A percentile compares a stretch with the other conserved stretches of the same genome.
phyloP scores from a whole-genome alignment of 2,329 filamentous ascomycete genomes.

The Neonectria coccinea region DNA sequence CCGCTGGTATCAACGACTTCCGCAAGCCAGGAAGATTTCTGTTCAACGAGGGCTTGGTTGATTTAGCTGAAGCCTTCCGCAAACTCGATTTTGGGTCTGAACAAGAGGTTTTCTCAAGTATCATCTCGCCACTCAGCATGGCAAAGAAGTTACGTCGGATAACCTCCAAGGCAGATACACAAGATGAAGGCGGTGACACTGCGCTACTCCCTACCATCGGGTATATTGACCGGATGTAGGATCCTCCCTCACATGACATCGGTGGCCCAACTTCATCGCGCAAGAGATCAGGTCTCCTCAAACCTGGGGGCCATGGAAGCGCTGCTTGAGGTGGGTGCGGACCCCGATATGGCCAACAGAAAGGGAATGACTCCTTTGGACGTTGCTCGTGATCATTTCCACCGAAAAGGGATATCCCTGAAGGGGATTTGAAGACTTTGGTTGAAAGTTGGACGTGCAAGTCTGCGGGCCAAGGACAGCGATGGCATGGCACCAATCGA shows the following conservation, averaged over 20 bases:
- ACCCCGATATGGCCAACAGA: background rate
- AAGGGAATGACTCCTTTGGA: background rate
- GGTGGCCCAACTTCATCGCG: background rate
- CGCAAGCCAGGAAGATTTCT: background rate
- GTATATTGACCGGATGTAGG: too few species aligned
- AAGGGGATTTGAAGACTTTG: too few species aligned
- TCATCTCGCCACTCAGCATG: slow-evolving; percentile 14
- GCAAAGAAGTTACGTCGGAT: background rate
- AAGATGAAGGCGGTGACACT: too few species aligned
- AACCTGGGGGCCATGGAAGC: background rate
- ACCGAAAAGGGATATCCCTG: too few species aligned
- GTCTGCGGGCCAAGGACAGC: too few species aligned
- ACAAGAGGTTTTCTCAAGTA: background rate
- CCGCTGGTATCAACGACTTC: rapidly evolving
- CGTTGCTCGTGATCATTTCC: too few species aligned
- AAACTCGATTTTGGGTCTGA: background rate
- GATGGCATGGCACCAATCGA: too few species aligned
- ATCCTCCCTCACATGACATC: too few species aligned
- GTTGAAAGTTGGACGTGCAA: too few species aligned
- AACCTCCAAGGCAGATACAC: too few species aligned
- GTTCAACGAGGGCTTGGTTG: background rate
- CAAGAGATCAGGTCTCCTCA: background rate
- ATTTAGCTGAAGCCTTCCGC: background rate
- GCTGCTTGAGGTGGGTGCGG: background rate
- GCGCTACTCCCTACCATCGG: too few species aligned